phyloP scores from a whole-genome alignment of 2,329 filamentous ascomycete species.

The Fusarium avenaceum region DNA sequence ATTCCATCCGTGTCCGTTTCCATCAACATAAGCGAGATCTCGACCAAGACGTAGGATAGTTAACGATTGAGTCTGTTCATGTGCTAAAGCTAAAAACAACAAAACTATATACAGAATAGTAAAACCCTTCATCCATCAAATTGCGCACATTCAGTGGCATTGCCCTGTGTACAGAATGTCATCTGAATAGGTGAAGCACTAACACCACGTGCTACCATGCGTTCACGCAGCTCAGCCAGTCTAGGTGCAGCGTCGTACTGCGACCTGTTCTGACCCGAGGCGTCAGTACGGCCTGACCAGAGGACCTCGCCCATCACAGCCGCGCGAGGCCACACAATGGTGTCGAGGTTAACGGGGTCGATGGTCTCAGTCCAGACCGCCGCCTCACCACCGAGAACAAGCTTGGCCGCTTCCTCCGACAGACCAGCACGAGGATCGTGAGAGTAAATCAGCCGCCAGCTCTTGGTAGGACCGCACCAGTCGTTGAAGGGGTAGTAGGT shows the following conservation, averaged over 20 bases:
- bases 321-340: constrained; percentile 82
- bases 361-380: constrained; percentile 86
- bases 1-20: constrained; percentile 7
- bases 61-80: constrained; percentile 1
- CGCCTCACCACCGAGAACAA: constrained; percentile 85
- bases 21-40: neutral
- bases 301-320: constrained; percentile 82
- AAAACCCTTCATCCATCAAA: constrained; percentile 17
- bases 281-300: constrained; percentile 81
- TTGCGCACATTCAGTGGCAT: constrained; percentile 47
- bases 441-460: constrained; percentile 84
- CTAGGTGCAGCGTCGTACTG: constrained; percentile 78
- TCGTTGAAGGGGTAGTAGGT: constrained; percentile 78
- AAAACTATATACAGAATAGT: constrained; percentile 20
- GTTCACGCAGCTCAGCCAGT: constrained; percentile 81
- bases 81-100: constrained; percentile 1
- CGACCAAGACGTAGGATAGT: neutral
- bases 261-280: constrained; percentile 75
- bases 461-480: constrained; percentile 85
- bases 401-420: constrained; percentile 69
- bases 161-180: constrained; percentile 60
- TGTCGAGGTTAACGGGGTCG: constrained; percentile 81
- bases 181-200: constrained; percentile 75
- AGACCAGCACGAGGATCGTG: constrained; percentile 80
- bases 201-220: constrained; percentile 77